Conservation (phyloP, 1,284 basidiomycete genomes). For the Peniophora sp. region DNA sequence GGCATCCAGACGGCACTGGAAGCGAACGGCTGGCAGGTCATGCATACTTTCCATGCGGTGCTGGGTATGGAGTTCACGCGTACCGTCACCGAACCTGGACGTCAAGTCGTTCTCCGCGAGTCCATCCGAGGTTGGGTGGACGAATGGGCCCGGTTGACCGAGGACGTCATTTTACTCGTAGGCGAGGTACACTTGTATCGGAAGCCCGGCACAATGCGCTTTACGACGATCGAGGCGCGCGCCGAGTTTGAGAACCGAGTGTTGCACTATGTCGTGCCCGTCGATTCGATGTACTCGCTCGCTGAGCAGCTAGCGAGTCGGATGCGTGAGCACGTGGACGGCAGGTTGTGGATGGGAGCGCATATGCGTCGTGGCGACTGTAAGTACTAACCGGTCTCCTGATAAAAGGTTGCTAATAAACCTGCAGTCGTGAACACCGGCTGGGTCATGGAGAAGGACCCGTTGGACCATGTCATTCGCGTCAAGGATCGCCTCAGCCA, state of each 20-base stretch:
- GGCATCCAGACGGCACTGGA: constrained; percentile 23
- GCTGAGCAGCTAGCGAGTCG: constrained; percentile 24
- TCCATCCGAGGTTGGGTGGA: constrained; percentile 29
- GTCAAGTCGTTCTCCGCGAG: constrained; percentile 25
- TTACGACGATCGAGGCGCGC: constrained; percentile 24
- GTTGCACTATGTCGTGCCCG: constrained; percentile 24
- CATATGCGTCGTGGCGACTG: constrained; percentile 39
- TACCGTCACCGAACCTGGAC: constrained; percentile 26
- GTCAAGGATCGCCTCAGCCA: constrained; percentile 22
- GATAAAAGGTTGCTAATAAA: neutral
- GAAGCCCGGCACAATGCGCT: constrained; percentile 35
- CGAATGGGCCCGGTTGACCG: constrained; percentile 24
- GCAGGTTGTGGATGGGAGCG: constrained; percentile 37
- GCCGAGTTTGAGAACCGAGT: constrained; percentile 26
- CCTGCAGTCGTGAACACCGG: constrained; percentile 20
- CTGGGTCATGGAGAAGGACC: constrained; percentile 27
- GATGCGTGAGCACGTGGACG: constrained; percentile 24
- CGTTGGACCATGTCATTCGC: constrained; percentile 26
- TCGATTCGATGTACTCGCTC: constrained; percentile 21
- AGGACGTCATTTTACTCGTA: constrained; percentile 28
- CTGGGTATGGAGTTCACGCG: constrained; percentile 32
- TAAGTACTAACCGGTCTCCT: constrained; percentile 19
- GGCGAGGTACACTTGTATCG: constrained; percentile 32
- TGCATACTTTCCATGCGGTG: constrained; percentile 29
- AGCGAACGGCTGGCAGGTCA: constrained; percentile 26